Base-by-base conservation (phyloP, 169 alveolate species). In the Neospora caninum region DNA sequence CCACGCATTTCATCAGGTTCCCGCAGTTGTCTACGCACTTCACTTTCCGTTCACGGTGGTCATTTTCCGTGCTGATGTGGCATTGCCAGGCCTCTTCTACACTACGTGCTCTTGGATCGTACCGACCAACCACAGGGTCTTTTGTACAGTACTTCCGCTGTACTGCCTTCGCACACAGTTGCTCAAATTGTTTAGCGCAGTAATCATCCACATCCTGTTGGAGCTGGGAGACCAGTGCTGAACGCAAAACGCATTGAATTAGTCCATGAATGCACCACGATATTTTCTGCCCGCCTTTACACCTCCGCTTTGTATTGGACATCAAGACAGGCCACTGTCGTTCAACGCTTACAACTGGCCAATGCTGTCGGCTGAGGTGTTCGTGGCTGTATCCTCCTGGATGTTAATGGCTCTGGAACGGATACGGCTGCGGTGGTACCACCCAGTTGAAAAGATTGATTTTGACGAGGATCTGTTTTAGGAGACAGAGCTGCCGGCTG, bases 11-110 rank as follows among this genome's bases (percentile, higher is more conserved):
- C 64, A 82, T 82, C 41, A 82, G 34, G 41, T 42, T 82, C 38
- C 89, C 89, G 36, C 89, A 82, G 38, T 82, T 27, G 67, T 82
- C 89, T 41, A 82, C 89, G 38, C 89, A 82, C 31, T 49, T 49
- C 58, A 82, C 89, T 0, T 38, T 6, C 36, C 89, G 2, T 36
- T 18, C 2, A 18, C 31, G 10, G 18, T 29, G n/a, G 39, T 6
- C 36, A 22, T 39, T 39, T 82, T 82, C 69, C 38, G 22, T 67
- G 36, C 36, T 29, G 20, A 13, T 82, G 36, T 41, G 39, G 89
- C 89, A 82, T 7, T 49, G 89, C 89, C 89, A 82, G n/a, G n/a
- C 45, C 73, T 0, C n/a, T 16, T 16, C 73, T 16, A 16, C 16
- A 10, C 31, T 27, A 22, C 34, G 16, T 27, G 7, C 73, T 16